A percentile compares a stretch with the other conserved stretches of the same genome.
Evolutionary conservation across 768 basidiomycete species (phyloP).

Genomic region (Hypholoma fasciculare): DNA sequence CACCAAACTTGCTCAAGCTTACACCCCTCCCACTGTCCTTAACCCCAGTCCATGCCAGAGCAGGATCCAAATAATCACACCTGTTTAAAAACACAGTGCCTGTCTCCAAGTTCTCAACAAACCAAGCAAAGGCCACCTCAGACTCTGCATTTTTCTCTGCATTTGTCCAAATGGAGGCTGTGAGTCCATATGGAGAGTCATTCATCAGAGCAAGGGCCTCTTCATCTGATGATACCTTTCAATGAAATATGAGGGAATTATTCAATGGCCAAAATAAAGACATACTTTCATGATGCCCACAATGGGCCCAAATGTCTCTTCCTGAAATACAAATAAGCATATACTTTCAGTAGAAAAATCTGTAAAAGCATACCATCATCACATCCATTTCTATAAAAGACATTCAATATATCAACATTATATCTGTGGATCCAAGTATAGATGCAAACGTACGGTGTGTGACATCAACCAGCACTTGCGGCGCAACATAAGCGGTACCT

Average conservation of each 20-base stretch:
- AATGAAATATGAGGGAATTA: not conserved
- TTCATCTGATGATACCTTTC: slow-evolving; percentile 76
- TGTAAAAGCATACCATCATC: slow-evolving; percentile 66
- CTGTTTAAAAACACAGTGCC: slow-evolving; percentile 96
- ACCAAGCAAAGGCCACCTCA: slow-evolving; percentile 61
- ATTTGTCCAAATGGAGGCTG: slow-evolving; percentile 94
- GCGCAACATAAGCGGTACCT: slow-evolving; percentile 85
- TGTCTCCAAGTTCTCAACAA: slow-evolving; percentile 74
- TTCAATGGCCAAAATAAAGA: not conserved
- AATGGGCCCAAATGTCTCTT: slow-evolving; percentile 92
- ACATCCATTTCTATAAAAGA: slow-evolving; percentile 76
- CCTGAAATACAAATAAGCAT: slow-evolving; percentile 34
- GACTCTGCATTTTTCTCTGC: slow-evolving; percentile 59
- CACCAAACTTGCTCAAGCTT: slow-evolving; percentile 88
- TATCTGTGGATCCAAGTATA: not conserved
- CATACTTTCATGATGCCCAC: slow-evolving; percentile 89
- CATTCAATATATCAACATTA: not conserved
- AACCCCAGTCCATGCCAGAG: slow-evolving; percentile 91
- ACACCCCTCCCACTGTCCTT: slow-evolving; percentile 93
- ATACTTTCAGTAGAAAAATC: not conserved
- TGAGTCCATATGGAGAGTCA: slow-evolving; percentile 93
- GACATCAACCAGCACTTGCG: slow-evolving; percentile 89
- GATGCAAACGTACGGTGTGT: slow-evolving; percentile 68
- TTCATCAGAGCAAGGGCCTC: slow-evolving; percentile 94
- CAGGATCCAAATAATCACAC: slow-evolving; percentile 91